Percentiles rank a stretch among this genome's conserved stretches.
These are phyloP conservation scores for Elaeis guineensis DNA, from an alignment of 176 grass and related monocot genomes.

Conservation along the genomic window DNA sequence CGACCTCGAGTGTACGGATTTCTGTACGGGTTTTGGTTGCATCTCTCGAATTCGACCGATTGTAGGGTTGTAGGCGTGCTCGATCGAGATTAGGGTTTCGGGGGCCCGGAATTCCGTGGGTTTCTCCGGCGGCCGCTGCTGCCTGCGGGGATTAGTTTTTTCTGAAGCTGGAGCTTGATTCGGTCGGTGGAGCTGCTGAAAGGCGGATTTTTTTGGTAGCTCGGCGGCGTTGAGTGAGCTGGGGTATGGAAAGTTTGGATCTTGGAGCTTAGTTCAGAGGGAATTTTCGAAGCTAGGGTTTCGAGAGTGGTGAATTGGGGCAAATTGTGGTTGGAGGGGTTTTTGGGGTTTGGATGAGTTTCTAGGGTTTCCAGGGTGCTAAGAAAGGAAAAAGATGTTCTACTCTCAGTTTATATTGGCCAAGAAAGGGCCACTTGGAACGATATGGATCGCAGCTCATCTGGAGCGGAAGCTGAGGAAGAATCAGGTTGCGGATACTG, in stretches of 20 bases:
- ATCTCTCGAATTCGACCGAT: no score
- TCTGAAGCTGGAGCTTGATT: no score
- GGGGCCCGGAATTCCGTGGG: conserved; percentile 2
- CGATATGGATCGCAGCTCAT: conserved; percentile 99
- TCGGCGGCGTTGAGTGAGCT: conserved; percentile 9
- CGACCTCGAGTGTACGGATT: no score
- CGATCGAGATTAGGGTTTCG: no score
- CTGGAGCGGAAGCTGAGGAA: conserved; percentile 94
- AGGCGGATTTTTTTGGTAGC: background rate
- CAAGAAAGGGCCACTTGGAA: conserved; percentile 97
- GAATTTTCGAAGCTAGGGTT: background rate
- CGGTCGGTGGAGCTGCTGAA: background rate
- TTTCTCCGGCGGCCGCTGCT: background rate
- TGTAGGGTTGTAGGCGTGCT: no score
- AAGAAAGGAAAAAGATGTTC: conserved; percentile 62
- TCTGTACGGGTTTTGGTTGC: no score
- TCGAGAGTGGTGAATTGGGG: background rate
- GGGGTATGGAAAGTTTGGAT: conserved; percentile 13
- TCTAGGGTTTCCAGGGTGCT: conserved; percentile 27
- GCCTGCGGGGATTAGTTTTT: no score
- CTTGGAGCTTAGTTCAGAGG: conserved; percentile 8
- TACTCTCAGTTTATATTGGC: conserved; percentile 99
- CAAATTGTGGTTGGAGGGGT: background rate
- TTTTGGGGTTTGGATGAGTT: conserved; percentile 2
- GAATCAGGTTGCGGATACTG: conserved; percentile 96